These are phyloP conservation scores for Wickerhamiella allomyrinae DNA, from an alignment of 805 yeast species.

Conservation along the genomic window DNA sequence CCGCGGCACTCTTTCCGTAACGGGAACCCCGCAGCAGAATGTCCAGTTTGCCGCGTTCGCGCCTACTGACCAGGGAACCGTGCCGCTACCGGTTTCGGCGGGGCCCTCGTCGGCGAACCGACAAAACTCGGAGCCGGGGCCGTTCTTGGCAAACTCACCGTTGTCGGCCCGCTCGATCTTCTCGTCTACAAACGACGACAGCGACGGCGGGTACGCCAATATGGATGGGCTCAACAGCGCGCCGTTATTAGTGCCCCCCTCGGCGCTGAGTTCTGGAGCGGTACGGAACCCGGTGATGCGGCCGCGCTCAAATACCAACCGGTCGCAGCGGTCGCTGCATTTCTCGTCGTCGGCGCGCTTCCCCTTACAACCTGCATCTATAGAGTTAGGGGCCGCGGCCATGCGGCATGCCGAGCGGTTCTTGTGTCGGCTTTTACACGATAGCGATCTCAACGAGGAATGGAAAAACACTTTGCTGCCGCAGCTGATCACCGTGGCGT, in stretches of 20 bases:
- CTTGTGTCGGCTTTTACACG: constrained; percentile 21
- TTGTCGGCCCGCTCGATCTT: neutral
- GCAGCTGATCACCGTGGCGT: constrained; percentile 40
- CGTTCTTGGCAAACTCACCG: neutral
- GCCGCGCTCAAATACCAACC: neutral
- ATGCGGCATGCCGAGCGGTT: constrained; percentile 20
- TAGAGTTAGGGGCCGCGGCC: constrained; percentile 23
- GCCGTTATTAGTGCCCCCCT: neutral
- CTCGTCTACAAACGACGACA: neutral
- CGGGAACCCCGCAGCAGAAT: neutral
- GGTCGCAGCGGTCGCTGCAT: neutral
- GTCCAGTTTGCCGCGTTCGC: neutral
- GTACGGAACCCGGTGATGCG: neutral
- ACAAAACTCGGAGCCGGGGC: no score
- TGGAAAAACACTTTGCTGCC: constrained; percentile 48
- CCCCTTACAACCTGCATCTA: constrained; percentile 7
- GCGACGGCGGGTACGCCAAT: neutral
- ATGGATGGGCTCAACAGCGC: neutral
- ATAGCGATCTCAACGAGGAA: constrained; percentile 26
- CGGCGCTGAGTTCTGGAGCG: neutral
- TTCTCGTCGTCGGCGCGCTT: neutral
- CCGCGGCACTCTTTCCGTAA: constrained; percentile 2
- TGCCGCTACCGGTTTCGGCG: no score
- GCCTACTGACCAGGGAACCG: no score
- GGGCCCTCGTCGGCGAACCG: no score